phyloP scores from a whole-genome alignment of 169 alveolate genomes.

The Cryptosporidium bovis region DNA sequence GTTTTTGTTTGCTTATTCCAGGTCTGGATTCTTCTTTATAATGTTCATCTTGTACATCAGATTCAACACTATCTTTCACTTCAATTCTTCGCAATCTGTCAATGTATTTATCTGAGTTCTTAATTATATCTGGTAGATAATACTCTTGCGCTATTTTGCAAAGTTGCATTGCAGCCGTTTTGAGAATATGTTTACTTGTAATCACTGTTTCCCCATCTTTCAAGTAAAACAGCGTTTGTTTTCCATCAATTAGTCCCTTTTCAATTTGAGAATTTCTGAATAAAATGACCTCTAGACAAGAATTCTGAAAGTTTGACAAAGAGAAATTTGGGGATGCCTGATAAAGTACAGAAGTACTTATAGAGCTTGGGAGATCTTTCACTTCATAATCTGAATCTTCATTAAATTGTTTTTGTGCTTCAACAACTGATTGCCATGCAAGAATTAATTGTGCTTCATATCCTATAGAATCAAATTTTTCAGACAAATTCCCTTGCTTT shows the following conservation, averaged over 20 bases:
- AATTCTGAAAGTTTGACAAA: conserved; percentile 17
- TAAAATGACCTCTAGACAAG: conserved; percentile 14
- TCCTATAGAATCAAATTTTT: conserved; percentile 25
- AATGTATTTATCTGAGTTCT: conserved; percentile 27
- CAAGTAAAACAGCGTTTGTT: conserved; percentile 34
- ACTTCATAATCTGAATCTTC: conserved; percentile 37
- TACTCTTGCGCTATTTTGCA: conserved; percentile 48
- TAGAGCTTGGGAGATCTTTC: conserved; percentile 1
- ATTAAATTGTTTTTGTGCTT: conserved; percentile 53
- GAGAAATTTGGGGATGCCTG: conserved; percentile 51
- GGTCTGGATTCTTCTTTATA: neutral
- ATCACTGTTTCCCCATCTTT: conserved; percentile 42
- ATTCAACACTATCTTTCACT: neutral
- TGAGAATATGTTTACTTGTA: conserved; percentile 34
- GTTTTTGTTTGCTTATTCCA: neutral
- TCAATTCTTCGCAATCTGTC: conserved; percentile 41
- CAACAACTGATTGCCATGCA: conserved; percentile 73
- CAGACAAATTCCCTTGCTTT: conserved; percentile 27
- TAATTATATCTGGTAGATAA: conserved; percentile 39
- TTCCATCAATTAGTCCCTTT: conserved; percentile 45
- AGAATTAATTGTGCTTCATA: conserved; percentile 52
- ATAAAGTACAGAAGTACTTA: conserved; percentile 23
- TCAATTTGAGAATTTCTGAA: conserved; percentile 55
- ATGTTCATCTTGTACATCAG: neutral
- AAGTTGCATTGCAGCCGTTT: conserved; percentile 40